Evolutionary conservation across 768 basidiomycete genomes (phyloP).

Genomic region (Kwoniella botswanensis): DNA sequence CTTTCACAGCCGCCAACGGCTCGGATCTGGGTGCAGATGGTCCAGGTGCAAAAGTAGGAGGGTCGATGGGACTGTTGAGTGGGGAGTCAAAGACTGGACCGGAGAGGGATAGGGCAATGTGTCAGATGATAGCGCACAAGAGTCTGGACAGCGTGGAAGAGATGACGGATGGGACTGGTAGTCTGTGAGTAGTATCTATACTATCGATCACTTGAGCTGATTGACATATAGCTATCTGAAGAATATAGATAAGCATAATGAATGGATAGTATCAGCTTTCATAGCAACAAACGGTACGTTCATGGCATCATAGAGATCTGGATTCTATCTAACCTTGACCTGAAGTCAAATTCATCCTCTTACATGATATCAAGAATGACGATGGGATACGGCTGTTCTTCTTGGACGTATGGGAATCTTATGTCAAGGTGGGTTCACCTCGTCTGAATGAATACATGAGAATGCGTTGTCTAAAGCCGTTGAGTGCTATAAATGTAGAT

Average conservation of each 20-base stretch:
- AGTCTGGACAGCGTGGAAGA: constrained; percentile 95
- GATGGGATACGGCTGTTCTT: constrained; percentile 94
- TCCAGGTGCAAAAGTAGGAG: constrained; percentile 17
- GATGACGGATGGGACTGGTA: constrained; percentile 63
- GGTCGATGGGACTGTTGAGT: constrained; percentile 15
- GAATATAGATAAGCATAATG: constrained; percentile 94
- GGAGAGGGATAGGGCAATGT: constrained; percentile 74
- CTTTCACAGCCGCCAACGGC: constrained; percentile 50
- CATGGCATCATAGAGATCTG: background rate
- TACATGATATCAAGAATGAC: constrained; percentile 96
- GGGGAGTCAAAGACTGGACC: constrained; percentile 23
- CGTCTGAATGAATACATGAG: background rate
- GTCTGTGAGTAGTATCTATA: constrained; percentile 47
- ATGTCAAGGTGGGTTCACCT: constrained; percentile 77
- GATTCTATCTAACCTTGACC: background rate
- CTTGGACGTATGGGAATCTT: constrained; percentile 94
- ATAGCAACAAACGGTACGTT: constrained; percentile 89
- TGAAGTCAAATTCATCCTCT: constrained; percentile 87
- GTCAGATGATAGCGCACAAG: constrained; percentile 98
- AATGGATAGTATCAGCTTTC: constrained; percentile 97
- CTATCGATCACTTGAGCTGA: background rate
- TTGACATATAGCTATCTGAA: constrained; percentile 79
- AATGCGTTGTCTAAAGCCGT: constrained; percentile 4
- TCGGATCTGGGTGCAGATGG: constrained; percentile 29
- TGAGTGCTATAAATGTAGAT: background rate